Base-by-base conservation (phyloP, 441 rosid genomes). In the Adansonia madagascariensis region DNA sequence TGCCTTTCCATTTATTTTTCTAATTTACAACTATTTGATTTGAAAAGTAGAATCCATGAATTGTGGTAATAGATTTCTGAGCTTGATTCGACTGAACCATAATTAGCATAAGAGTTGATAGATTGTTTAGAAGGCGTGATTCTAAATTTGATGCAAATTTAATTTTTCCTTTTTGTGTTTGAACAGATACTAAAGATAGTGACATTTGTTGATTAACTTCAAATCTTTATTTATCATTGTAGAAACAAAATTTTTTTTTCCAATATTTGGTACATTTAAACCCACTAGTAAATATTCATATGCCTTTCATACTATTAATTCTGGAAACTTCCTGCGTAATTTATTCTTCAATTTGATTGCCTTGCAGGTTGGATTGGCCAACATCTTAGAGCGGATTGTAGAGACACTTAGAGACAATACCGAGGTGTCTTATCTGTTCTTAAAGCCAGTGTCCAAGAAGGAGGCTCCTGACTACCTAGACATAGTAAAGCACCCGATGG, bases 401-500 rank as follows among this genome's bases (percentile, higher is more conserved):
- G 98, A 94, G 64, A 81, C 90, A 12, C 94, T 97, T 15, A 86
- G 84, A 77, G 86, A 64, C 22, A 86, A 85, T 68, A 82, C 81
- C 56, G 95, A 88, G 74, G 86, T 97, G 27, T 94, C 99, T 0
- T 91, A 86, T 78, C 97, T 97, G 73, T 97, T 97, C 86, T 77
- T 94, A 73, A 94, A 92, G 83, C 98, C 99, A 1, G 99, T 94
- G 2, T 52, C 93, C 1, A 93, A 84, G 90, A 97, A 97, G 83
- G 98, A 94, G 66, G 98, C 99, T 75, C 98, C 98, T 0, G 99
- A 97, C 84, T 97, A 94, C 86, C 85, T 84, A 39, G 81, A 92
- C 52, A 62, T 89, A 56, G 80, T 97, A 64, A 12, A 86, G 69
- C 83, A 57, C 10, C 99, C 99, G 3, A 97, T 97, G 99, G 99